Base-by-base conservation (phyloP, 164 flowering plant genomes). In the Vitis labrusca region DNA sequence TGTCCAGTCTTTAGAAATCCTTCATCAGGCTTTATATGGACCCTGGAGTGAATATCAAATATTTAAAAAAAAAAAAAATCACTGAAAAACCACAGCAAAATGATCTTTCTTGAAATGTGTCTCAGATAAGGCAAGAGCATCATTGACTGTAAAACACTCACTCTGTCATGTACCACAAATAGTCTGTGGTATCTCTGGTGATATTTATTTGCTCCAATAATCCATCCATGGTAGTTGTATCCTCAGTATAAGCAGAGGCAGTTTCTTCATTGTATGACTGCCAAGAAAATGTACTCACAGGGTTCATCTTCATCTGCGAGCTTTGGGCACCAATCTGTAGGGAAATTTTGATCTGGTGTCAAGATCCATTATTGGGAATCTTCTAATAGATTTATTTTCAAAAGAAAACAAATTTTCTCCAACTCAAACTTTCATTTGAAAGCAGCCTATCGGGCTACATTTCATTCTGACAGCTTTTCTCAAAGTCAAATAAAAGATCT, bases 101-200 rank as follows among this genome's bases (percentile, higher is more conserved):
- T 53, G 7, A 53, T 53, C 6, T n/a, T 5, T 53, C n/a, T 53
- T 13, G n/a, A 53, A 53, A 53, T 2, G 10, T 13, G 15, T 53
- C 56, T 14, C 56, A 53, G n/a, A 53, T 14, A 19, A 55, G 6
- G 60, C 14, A 10, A 54, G 61, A 44, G 5, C 63, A 5, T 16
- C 6, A 7, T 14, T n/a, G 9, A 15, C 12, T 9, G 44, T 13
- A 3, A 59, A 29, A 61, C 70, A 85, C 98, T 84, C 71, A 94
- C 98, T 80, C 88, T 79, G 97, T 86, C 75, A 85, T 75, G 79
- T 94, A 94, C 98, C 97, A 94, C 82, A 94, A 76, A 69, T 94
- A 92, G 73, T 94, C 97, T 1, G 92, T 71, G 57, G 67, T 32
- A 78, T 94, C 98, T 77, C 91, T 79, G 8, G 98, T 94, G 50